Conservation (phyloP, 106 monocot species). For the Dactylorhiza incarnata region DNA sequence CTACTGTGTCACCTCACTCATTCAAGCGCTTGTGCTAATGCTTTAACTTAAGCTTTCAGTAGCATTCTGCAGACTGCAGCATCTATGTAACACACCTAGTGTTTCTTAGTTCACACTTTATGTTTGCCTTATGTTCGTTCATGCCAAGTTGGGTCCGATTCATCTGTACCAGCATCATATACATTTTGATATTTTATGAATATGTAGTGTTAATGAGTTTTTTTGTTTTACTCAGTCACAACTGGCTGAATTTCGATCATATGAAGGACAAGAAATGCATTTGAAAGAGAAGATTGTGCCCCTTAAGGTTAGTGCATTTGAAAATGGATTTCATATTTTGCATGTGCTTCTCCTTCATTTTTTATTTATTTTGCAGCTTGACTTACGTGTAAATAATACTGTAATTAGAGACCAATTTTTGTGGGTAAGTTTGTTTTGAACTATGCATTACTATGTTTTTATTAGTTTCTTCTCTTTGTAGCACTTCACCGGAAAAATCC, state of each 20-base stretch:
- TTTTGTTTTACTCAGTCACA: constrained; percentile 45
- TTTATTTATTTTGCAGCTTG: constrained; percentile 47
- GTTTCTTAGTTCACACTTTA: background rate
- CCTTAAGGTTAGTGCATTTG: constrained; percentile 42
- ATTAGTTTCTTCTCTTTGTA: background rate
- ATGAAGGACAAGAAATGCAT: constrained; percentile 91
- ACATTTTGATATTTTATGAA: background rate
- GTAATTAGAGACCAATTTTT: constrained; percentile 86
- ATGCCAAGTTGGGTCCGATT: too few relatives aligned
- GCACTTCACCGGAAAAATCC: background rate
- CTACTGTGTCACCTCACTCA: background rate
- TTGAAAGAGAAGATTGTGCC: constrained; percentile 77
- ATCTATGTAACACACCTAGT: background rate
- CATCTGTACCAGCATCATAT: background rate
- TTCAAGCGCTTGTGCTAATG: background rate
- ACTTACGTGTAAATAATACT: constrained; percentile 81
- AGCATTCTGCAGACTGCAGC: background rate
- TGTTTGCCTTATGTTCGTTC: too few relatives aligned
- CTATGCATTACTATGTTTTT: background rate
- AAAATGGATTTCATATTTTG: background rate
- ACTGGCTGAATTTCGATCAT: constrained; percentile 81
- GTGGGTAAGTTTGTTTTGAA: constrained; percentile 53
- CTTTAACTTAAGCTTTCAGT: background rate
- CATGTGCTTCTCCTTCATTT: background rate
- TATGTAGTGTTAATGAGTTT: background rate